Conservation (phyloP, 768 basidiomycete genomes). For the Daedalea quercina region DNA sequence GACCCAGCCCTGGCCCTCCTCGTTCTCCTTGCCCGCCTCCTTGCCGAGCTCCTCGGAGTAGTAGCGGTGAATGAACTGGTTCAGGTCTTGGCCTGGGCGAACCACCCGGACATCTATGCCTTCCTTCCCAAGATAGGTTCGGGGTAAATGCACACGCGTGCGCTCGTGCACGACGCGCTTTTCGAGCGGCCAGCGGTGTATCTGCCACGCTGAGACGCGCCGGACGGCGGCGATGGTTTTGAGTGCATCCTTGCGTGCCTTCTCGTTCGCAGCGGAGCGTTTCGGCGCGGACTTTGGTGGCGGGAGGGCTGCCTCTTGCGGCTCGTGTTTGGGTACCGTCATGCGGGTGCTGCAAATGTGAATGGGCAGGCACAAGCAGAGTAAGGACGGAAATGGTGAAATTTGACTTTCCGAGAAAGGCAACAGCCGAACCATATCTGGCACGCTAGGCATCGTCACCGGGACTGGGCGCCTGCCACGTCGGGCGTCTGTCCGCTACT, state of each 20-base stretch:
- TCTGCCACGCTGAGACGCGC: slow-evolving; percentile 32
- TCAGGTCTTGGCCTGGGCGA: slow-evolving; percentile 28
- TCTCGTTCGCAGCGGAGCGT: slow-evolving; percentile 4
- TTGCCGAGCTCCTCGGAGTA: slow-evolving; percentile 20
- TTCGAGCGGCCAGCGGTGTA: slow-evolving; percentile 34
- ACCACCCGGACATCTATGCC: slow-evolving; percentile 30
- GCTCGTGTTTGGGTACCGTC: slow-evolving; percentile 8
- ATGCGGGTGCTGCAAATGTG: neutral
- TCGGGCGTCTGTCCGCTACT: too few species aligned
- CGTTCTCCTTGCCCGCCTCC: slow-evolving; percentile 15
- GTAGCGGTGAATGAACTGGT: slow-evolving; percentile 29
- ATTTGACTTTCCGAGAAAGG: too few species aligned
- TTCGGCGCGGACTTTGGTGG: neutral
- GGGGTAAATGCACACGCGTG: slow-evolving; percentile 32
- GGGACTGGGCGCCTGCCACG: too few species aligned
- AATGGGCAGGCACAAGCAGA: too few species aligned
- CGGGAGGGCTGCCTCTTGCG: slow-evolving; percentile 8
- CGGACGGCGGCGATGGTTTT: slow-evolving; percentile 24
- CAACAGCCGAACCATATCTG: too few species aligned
- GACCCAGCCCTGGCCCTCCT: slow-evolving; percentile 8
- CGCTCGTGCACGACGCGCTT: slow-evolving; percentile 25
- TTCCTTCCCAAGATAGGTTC: slow-evolving; percentile 29
- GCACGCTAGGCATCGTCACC: too few species aligned
- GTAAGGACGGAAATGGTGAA: too few species aligned
- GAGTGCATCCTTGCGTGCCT: slow-evolving; percentile 20